Conservation (phyloP, 2,329 filamentous ascomycete species). For the Penicillium oxalicum region DNA sequence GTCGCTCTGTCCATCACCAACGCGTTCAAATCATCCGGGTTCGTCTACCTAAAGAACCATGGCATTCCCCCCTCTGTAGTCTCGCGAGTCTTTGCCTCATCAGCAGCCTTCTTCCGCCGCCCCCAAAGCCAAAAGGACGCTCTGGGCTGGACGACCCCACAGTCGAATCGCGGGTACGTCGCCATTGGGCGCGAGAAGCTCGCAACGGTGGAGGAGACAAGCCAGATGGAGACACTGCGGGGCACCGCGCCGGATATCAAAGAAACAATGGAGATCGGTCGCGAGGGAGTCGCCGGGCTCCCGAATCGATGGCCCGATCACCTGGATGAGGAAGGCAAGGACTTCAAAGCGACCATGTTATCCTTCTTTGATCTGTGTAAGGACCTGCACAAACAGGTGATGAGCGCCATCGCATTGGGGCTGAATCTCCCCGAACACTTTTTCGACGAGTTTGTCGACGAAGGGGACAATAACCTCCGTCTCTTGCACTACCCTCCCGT, state of each 20-base stretch:
- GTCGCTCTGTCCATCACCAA: constrained; percentile 67
- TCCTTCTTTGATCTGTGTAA: constrained; percentile 71
- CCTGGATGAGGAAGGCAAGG: constrained; percentile 48
- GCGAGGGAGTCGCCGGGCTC: constrained; percentile 53
- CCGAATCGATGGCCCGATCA: constrained; percentile 73
- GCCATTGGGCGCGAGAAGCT: constrained; percentile 67
- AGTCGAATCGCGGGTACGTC: constrained; percentile 69
- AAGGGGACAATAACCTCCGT: constrained; percentile 64
- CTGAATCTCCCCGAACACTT: constrained; percentile 65
- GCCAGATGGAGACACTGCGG: constrained; percentile 55
- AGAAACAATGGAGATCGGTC: constrained; percentile 57
- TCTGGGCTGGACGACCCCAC: constrained; percentile 64
- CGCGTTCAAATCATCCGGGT: constrained; percentile 80
- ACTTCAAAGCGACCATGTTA: constrained; percentile 68
- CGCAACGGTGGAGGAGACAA: constrained; percentile 49
- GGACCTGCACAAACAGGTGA: constrained; percentile 66
- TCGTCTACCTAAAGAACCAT: constrained; percentile 81
- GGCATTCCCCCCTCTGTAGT: constrained; percentile 59
- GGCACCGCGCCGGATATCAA: constrained; percentile 49
- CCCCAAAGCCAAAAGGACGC: constrained; percentile 57
- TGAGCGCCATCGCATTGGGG: constrained; percentile 78
- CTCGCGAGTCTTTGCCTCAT: constrained; percentile 58
- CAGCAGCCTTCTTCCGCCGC: constrained; percentile 65
- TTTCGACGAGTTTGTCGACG: constrained; percentile 70
- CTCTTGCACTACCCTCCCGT: constrained; percentile 73